Evolutionary conservation across 306 rosid species (phyloP), one percentile per base, ranked within the genome.

Genomic region (Prosopis cineraria): DNA sequence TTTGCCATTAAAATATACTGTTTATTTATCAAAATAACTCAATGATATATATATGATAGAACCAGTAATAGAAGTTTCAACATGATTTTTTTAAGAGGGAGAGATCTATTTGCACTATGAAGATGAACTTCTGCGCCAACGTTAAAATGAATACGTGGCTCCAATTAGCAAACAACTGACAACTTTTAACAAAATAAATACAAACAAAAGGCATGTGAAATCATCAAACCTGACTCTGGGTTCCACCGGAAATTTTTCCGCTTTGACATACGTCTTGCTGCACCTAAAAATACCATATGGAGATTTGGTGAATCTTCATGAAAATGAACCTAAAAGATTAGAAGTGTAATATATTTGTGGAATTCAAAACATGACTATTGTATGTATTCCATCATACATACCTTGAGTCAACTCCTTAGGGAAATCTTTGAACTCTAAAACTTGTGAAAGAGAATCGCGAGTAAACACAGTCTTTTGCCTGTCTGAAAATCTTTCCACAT

Each of bases 391-490:
- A 45, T 71, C 68, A n/a, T 66, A 50, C 85, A 52, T 78, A 91
- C 93, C 97, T 82, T 58, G 80, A 71, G 84, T 82, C 75, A 92
- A 78, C 81, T 92, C 97, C 69, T 55, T 53, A 36, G 92, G 88
- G 81, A 90, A 90, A 17, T 34, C 73, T 8, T 76, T 76, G 55
- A 70, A 81, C 72, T 20, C 76, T 78, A 90, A 81, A 82, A 87
- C 81, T 70, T 90, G 91, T 31, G 89, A 72, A 34, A 90, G 84
- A 45, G 93, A 81, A 81, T 86, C 95, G 3, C 94, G 88, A 27
- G 80, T 75, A 65, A 87, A 78, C 12, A 19, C 70, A 19, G 65
- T 47, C 69, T 64, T 82, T 33, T 44, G 72, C 84, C 29, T 82
- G 79, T 87, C 89, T 17, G 90, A 87, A 47, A 37, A 87, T 84